Conservation (phyloP, 163 green algal genomes). For the Prototheca stagnorum region DNA sequence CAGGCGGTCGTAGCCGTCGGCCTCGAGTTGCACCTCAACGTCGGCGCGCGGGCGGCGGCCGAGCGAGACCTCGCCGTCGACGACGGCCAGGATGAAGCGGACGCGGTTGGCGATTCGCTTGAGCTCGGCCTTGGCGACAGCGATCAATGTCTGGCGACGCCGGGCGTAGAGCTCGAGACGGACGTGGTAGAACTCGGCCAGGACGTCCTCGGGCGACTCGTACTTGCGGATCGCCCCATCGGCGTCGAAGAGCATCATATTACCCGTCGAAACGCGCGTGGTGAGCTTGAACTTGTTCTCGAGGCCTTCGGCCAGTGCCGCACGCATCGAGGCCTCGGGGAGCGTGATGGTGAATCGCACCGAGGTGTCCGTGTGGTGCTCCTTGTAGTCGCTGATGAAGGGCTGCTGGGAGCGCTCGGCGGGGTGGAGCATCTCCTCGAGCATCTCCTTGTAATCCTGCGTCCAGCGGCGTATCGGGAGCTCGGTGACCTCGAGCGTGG, state of each 20-base stretch:
- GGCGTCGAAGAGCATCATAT: slow-evolving; percentile 96
- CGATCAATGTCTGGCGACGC: slow-evolving; percentile 48
- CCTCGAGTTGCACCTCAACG: slow-evolving; percentile 71
- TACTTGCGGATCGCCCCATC: slow-evolving; percentile 86
- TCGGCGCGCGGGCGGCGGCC: slow-evolving; percentile 69
- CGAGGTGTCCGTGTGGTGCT: slow-evolving; percentile 81
- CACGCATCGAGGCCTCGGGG: slow-evolving; percentile 39
- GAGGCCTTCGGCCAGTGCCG: slow-evolving; percentile 44
- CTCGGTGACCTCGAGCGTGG: slow-evolving; percentile 84
- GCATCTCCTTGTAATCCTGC: slow-evolving; percentile 96
- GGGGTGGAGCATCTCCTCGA: slow-evolving; percentile 69
- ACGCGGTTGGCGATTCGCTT: slow-evolving; percentile 62
- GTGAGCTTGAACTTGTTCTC: slow-evolving; percentile 88
- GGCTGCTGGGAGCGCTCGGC: slow-evolving; percentile 41
- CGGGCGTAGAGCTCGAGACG: slow-evolving; percentile 76
- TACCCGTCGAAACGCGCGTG: slow-evolving; percentile 70
- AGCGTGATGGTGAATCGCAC: slow-evolving; percentile 85
- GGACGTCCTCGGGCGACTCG: slow-evolving; percentile 69
- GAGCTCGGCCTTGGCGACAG: slow-evolving; percentile 63
- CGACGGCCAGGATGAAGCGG: slow-evolving; percentile 89
- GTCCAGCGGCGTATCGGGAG: slow-evolving; percentile 95
- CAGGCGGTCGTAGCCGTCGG: slow-evolving; percentile 55
- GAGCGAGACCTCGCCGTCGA: slow-evolving; percentile 59
- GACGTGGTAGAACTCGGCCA: slow-evolving; percentile 81
- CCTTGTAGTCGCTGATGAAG: slow-evolving; percentile 63